Base-by-base conservation (phyloP, 2,329 filamentous ascomycete species). In the Penicillium polonicum region DNA sequence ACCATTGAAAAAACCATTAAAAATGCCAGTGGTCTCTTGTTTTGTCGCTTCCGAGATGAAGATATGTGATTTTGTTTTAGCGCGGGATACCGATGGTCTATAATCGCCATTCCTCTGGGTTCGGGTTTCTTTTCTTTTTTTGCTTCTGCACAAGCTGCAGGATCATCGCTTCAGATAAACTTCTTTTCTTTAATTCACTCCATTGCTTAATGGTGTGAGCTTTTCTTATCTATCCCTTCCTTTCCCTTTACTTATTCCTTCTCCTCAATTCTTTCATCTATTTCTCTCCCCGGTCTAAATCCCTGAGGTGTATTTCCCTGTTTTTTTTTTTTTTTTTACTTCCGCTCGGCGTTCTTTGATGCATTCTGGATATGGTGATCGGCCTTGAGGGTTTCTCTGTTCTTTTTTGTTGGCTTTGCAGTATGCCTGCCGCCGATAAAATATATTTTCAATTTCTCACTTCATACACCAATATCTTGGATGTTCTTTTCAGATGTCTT, bases 1-100 rank as follows among this genome's bases (percentile, higher is more conserved):
- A 87, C 59, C 81, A 83, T 70, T 83, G 75, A 74, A 63, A 52
- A 7, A 2, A 8, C 25, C 25, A 27, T 27, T 27, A 27, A 27
- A 57, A 57, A 59, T 35, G 60, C 49, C 51, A 46, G 17, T 53
- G 53, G 61, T 58, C 52, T 60, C 31, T 54, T 63, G 57, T 60
- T 55, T 57, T 64, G 68, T 70, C 62, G 59, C 62, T 63, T 65
- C 68, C 63, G 69, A 69, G 62, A 75, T 73, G 72, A 74, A 74
- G 69, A 72, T 69, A 75, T 70, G 71, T 70, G 61, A 64, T 64
- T 65, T 65, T 62, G 59, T 60, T 69, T 65, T 65, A 69, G 71
- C 69, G 69, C 64, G 65, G 66, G 65, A 63, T 58, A 62, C 64
- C 62, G 64, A 63, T 68, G 64, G 65, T 57, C 59, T 68, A 57